Evolutionary conservation across 768 basidiomycete genomes (phyloP).

Genomic region (Termitomyces sp.): DNA sequence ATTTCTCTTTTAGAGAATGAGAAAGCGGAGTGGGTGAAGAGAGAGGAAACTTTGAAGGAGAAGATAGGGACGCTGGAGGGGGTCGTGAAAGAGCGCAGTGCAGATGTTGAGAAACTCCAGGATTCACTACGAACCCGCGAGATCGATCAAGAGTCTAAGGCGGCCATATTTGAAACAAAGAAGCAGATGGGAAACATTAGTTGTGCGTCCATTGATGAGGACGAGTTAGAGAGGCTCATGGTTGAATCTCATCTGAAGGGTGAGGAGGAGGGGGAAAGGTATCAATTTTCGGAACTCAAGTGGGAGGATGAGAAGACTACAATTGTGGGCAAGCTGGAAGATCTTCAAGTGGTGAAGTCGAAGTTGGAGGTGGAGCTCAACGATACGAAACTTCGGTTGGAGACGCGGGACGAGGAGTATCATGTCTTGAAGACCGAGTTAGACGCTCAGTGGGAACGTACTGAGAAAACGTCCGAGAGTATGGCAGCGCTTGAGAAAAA

Average conservation of each 20-base stretch:
- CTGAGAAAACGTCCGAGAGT: constrained; percentile 49
- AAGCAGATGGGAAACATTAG: constrained; percentile 48
- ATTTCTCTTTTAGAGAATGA: constrained; percentile 74
- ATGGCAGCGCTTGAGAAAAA: constrained; percentile 33
- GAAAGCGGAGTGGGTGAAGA: constrained; percentile 39
- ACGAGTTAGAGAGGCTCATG: constrained; percentile 33
- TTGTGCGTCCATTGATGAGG: constrained; percentile 34
- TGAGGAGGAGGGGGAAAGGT: constrained; percentile 28
- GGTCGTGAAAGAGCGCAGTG: constrained; percentile 36
- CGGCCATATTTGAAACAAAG: constrained; percentile 47
- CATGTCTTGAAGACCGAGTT: constrained; percentile 53
- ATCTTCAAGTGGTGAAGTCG: constrained; percentile 37
- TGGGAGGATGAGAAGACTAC: constrained; percentile 51
- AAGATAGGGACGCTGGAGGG: constrained; percentile 46
- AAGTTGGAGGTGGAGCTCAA: constrained; percentile 38
- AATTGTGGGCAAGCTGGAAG: constrained; percentile 33
- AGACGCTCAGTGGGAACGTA: constrained; percentile 66
- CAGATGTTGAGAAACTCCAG: constrained; percentile 39
- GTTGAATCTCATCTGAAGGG: constrained; percentile 35
- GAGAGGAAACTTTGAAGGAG: constrained; percentile 34
- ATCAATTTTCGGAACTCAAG: constrained; percentile 32
- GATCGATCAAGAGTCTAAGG: constrained; percentile 44
- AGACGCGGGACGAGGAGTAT: constrained; percentile 38
- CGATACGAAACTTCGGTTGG: constrained; percentile 31
- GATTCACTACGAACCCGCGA: constrained; percentile 41